Evolutionary conservation across 2,329 filamentous ascomycete species (phyloP).

Genomic region (Drechslerella dactyloides): DNA sequence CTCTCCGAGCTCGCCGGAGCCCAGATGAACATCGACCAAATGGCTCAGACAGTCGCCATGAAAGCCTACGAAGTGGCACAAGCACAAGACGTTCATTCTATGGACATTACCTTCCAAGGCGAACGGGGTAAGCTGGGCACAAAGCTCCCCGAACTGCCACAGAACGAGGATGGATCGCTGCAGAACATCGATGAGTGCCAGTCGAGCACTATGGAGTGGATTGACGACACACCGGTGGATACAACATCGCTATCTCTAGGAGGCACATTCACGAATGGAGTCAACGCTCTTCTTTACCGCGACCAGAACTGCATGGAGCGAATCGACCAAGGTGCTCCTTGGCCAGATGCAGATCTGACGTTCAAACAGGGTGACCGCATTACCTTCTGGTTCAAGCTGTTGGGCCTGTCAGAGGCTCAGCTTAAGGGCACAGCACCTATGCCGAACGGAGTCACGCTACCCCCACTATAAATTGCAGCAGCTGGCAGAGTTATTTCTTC

Average conservation of each 20-base stretch:
- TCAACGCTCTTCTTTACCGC: slow-evolving; percentile 12
- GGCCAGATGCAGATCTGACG: slow-evolving; percentile 7
- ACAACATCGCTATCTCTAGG: slow-evolving; percentile 14
- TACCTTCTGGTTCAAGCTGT: slow-evolving; percentile 21
- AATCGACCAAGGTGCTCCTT: slow-evolving; percentile 18
- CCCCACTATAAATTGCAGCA: not conserved
- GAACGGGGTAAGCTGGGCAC: slow-evolving; percentile 16
- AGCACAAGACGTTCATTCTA: not conserved
- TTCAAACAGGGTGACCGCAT: slow-evolving; percentile 17
- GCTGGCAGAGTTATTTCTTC: too few species aligned
- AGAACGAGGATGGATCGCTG: slow-evolving; percentile 11
- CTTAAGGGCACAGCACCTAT: slow-evolving; percentile 7
- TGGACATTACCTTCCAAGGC: slow-evolving; percentile 20
- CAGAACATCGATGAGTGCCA: slow-evolving; percentile 21
- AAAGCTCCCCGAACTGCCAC: slow-evolving; percentile 6
- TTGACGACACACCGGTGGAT: slow-evolving; percentile 1
- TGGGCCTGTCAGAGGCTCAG: slow-evolving; percentile 10
- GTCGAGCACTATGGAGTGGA: slow-evolving; percentile 15
- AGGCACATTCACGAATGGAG: slow-evolving; percentile 6
- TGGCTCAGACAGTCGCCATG: not conserved
- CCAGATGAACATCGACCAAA: slow-evolving; percentile 11
- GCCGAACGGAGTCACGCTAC: slow-evolving; percentile 10
- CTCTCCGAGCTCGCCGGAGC: not conserved
- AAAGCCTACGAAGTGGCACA: slow-evolving; percentile 5
- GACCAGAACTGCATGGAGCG: slow-evolving; percentile 14